Evolutionary conservation across 805 yeast genomes (phyloP).

Genomic region (Saccharomycopsis selenospora): DNA sequence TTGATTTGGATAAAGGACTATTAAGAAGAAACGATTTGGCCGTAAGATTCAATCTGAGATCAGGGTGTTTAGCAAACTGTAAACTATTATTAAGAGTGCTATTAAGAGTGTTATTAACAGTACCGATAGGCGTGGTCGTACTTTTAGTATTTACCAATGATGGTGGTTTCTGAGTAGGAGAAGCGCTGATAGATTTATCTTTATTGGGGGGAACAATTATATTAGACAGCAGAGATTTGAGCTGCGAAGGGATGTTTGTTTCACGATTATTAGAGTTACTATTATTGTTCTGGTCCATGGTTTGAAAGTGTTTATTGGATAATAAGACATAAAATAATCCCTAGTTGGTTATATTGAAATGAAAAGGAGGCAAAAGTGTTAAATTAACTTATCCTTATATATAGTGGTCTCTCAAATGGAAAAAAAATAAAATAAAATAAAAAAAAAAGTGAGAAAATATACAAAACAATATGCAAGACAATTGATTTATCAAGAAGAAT

Average conservation of each 20-base stretch:
- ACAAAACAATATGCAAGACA: no score
- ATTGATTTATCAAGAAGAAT: no score
- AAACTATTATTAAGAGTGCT: background rate
- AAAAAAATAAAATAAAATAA: no score
- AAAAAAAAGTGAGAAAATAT: background rate
- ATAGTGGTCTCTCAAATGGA: no score
- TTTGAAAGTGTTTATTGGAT: no score
- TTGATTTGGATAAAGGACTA: constrained; percentile 6
- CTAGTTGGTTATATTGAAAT: no score
- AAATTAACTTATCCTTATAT: no score
- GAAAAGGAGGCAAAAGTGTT: no score
- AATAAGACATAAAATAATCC: no score
- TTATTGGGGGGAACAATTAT: background rate
- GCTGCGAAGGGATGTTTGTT: background rate
- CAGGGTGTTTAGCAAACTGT: no score
- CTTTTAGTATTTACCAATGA: background rate
- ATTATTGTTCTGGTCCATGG: no score
- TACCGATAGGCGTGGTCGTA: background rate
- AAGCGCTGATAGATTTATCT: background rate
- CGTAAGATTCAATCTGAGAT: background rate
- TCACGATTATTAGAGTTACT: no score
- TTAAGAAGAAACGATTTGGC: constrained; percentile 11
- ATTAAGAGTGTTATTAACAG: background rate
- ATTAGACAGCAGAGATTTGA: background rate
- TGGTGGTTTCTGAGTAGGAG: background rate